Evolutionary conservation across 2,329 filamentous ascomycete species (phyloP), one percentile per base, ranked within the genome.

Genomic region (Ophiostoma himal-ulmi): DNA sequence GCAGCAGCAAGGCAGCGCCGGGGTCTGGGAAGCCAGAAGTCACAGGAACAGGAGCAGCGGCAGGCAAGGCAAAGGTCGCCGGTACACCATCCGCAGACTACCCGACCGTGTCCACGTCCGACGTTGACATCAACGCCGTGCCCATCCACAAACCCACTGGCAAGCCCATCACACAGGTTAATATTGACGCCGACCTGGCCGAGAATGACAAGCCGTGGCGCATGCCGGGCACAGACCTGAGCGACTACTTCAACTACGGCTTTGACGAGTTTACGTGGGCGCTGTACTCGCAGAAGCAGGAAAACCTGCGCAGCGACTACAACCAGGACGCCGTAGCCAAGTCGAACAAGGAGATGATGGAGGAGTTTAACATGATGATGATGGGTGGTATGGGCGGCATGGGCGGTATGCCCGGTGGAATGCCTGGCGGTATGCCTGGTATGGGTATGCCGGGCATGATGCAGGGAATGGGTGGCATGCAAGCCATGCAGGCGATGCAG

Each of bases 231-330:
- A 94, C 94, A 13, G 95, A 99, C 77, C 88, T 97, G 70, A 95
- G 91, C 72, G 95, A 99, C 79, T 98, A 96, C 81, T 98, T 98
- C 86, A 98, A 98, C 83, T 98, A 98, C 80, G 94, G 94, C 71
- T 98, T 98, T 77, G 94, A 98, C 81, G 94, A 98, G 80, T 98
- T 97, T 80, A 97, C 94, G 0, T 99, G 95, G 95, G 91, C 94
- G 6, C 87, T 94, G 69, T 99, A 99, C 79, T 93, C 94, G 41
- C 84, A 93, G 72, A 96, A 96, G 77, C 95, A 98, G 79, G 89
- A 95, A 74, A 84, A 83, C 34, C 84, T 97, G 76, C 87, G 91
- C 22, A 88, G 88, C 74, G 92, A 94, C 75, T 92, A 93, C 75
- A 87, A 87, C 71, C 88, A 90, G 67, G 87, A 89, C 62, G 83